Evolutionary conservation across 2,329 filamentous ascomycete genomes (phyloP).

Genomic region (Ceratocystis ficicola): DNA sequence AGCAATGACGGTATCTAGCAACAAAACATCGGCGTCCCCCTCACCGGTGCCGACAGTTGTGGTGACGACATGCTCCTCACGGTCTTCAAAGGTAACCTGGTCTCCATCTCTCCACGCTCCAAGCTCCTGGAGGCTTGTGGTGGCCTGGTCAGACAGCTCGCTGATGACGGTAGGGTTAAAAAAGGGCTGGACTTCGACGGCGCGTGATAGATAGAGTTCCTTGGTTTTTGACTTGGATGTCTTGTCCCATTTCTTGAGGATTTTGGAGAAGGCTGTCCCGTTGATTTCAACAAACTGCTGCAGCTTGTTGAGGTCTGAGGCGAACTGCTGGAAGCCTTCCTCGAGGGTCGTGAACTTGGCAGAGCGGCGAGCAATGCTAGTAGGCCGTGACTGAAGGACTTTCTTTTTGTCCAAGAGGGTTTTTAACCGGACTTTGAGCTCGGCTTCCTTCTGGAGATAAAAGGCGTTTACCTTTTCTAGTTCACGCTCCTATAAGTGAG

Average conservation of each 20-base stretch:
- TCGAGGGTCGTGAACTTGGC: conserved; percentile 90
- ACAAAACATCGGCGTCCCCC: conserved; percentile 74
- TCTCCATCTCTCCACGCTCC: conserved; percentile 97
- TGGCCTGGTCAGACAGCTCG: conserved; percentile 90
- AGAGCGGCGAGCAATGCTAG: conserved; percentile 67
- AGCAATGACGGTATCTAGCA: conserved; percentile 73
- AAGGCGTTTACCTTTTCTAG: conserved; percentile 97
- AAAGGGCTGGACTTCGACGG: conserved; percentile 94
- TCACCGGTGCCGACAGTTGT: conserved; percentile 66
- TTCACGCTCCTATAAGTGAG: conserved; percentile 66
- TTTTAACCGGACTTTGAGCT: conserved; percentile 88
- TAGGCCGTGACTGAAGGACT: conserved; percentile 66
- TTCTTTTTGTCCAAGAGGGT: conserved; percentile 92
- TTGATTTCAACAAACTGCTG: conserved; percentile 99
- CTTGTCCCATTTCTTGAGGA: conserved; percentile 99
- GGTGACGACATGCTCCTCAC: conserved; percentile 51
- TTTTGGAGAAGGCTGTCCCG: conserved; percentile 94
- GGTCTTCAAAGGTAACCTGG: conserved; percentile 65
- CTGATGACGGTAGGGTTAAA: conserved; percentile 97
- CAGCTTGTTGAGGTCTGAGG: conserved; percentile 89
- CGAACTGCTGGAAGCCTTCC: conserved; percentile 95
- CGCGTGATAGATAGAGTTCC: conserved; percentile 87
- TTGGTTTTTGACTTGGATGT: conserved; percentile 98
- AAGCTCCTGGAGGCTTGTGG: conserved; percentile 86
- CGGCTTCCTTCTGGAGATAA: conserved; percentile 94